Evolutionary conservation across 2,329 filamentous ascomycete species (phyloP), one percentile per base, ranked within the genome.

Genomic region (Peltaster fructicola): DNA sequence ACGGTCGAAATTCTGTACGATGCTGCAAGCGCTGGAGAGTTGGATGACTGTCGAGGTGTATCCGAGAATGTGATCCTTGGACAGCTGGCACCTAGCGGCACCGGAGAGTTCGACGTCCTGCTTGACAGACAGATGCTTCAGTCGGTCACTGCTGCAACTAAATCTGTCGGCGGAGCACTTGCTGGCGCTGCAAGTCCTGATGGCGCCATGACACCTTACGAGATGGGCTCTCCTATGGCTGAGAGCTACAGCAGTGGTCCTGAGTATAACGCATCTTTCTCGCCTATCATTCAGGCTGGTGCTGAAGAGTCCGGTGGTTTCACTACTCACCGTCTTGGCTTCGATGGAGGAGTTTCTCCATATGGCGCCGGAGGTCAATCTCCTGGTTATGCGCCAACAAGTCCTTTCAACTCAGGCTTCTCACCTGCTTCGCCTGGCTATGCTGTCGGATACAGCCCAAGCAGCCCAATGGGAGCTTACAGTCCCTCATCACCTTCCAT

Each of bases 11-110:
- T 98, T 61, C 62, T 98, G 26, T 70, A 98, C 11, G 88, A 98
- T 48, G 90, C 88, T 32, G 88, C 88, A 13, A 81, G 82, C 9
- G 80, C 80, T 24, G 88, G 88, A 48, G 88, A 98, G 53, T 65
- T 98, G 15, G 88, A 98, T 47, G 88, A 98, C 53, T 98, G 90
- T 59, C 78, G 82, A 32, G 88, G 88, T 63, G 85, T 98, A 24
- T 95, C 88, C 9, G 88, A 98, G 57, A 98, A 98, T 57, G 75
- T 98, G 48, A 98, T 98, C 69, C 68, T 98, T 34, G 88, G 88
- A 34, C 88, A 98, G 57, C 69, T 95, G 56, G 88, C 90, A 4
- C 88, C 90, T 15, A 85, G 92, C 65, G 88, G 88, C 34, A 98
- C 90, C 30, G 88, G 88, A 35, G 82, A 92, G 52, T 85, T 98